Evolutionary conservation across 805 yeast species (phyloP), one percentile per base, ranked within the genome.

Genomic region (Nakazawaea ambrosiae): DNA sequence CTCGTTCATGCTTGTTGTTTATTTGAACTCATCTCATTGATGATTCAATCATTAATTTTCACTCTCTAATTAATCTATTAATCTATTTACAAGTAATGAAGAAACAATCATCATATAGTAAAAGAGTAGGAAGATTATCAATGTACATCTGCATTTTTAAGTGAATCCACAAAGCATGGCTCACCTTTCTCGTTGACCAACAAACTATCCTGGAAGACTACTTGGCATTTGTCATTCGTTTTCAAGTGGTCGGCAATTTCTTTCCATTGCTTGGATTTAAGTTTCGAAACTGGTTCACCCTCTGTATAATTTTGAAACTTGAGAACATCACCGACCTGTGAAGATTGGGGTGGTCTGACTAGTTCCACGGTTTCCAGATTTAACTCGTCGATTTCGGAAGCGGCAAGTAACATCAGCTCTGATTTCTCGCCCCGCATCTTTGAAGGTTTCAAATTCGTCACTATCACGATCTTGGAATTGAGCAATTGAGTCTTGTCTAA

Each of bases 321-420:
- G 28, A 75, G 47, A 7, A 44, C 37, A 1, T 63, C 64, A 0
- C 81, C 81, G 8, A 65, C 31, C 0, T 39, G 29, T 3, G 64
- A 50, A 6, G 41, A 42, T 1, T 1, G 6, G 3, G 82, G 78
- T 1, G 80, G 75, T 3, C 36, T 40, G 0, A 77, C 68, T 5
- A 74, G 53, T 32, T 68, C 77, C 4, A 75, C 76, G 19, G 27
- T 39, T 0, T 36, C 25, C 11, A 42, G 53, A 23, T 41, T 45
- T 18, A 53, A 45, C 4, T 28, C 32, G 5, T 30, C 33, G 4
- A 17, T 19, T 15, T 34, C 45, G 7, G 51, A 48, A 1, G 83
- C 78, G n/a, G 85, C 84, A 16, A 80, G 49, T 1, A 80, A 48
- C 86, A 80, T 80, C 0, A 81, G 84, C 45, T 77, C 74, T 2